Evolutionary conservation across 208 protist genomes (phyloP).

Genomic region (Acanthamoeba triangularis): DNA sequence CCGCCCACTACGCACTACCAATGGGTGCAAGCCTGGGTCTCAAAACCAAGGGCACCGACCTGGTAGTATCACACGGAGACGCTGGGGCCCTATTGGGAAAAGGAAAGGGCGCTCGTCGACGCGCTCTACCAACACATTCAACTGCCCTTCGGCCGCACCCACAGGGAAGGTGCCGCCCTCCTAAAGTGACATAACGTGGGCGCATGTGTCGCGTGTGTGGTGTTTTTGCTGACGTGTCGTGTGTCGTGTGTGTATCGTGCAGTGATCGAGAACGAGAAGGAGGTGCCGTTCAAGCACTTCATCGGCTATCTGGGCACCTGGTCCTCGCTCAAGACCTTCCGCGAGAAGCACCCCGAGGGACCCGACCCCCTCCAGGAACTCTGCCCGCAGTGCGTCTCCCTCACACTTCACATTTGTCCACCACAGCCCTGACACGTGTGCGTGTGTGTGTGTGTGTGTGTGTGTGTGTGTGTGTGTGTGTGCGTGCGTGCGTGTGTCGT

Average conservation of each 20-base stretch:
- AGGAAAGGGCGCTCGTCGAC: conserved; percentile 49
- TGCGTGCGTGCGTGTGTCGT: not conserved
- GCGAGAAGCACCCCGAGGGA: not conserved
- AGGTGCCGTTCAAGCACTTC: conserved; percentile 45
- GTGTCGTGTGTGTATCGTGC: not conserved
- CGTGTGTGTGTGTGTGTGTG: not conserved
- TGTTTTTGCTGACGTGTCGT: not conserved
- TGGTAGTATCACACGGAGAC: conserved; percentile 24
- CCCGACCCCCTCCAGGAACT: not conserved
- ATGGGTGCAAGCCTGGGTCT: not conserved
- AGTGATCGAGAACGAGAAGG: conserved; percentile 25
- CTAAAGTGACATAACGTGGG: not conserved
- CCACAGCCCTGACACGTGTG: not conserved
- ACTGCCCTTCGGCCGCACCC: not conserved
- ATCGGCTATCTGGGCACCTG: conserved; percentile 52
- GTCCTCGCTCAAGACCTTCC: conserved; percentile 60
- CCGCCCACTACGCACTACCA: not conserved
- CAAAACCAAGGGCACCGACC: not conserved
- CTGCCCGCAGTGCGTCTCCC: not conserved
- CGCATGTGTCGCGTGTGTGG: not conserved
- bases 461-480: no score
- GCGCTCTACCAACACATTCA: conserved; percentile 42
- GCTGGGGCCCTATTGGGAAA: conserved; percentile 68
- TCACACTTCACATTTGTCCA: not conserved
- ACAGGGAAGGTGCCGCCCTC: not conserved